Evolutionary conservation across 2,329 filamentous ascomycete genomes (phyloP).

Genomic region (Trichoderma oligosporum): DNA sequence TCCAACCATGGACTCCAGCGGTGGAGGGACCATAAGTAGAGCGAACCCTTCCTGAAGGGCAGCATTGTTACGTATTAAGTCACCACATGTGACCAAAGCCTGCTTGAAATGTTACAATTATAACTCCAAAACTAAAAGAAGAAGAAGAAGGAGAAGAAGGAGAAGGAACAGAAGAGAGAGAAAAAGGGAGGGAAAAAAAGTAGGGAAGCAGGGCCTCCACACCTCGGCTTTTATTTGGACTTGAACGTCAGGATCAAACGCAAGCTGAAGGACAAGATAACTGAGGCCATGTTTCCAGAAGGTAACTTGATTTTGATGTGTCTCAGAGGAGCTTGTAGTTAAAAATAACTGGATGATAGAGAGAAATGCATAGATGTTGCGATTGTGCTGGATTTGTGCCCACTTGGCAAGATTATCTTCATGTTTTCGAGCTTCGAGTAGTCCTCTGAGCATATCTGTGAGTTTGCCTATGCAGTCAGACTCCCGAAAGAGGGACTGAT

Average conservation of each 20-base stretch:
- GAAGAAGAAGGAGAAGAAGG: too few relatives aligned
- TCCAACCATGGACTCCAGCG: conserved; percentile 36
- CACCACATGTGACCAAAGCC: conserved; percentile 80
- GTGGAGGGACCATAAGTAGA: conserved; percentile 70
- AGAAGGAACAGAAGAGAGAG: too few relatives aligned
- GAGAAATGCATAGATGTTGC: conserved; percentile 87
- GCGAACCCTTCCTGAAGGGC: conserved; percentile 84
- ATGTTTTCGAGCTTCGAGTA: conserved; percentile 50
- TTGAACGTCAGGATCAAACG: conserved; percentile 70
- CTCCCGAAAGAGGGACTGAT: conserved; percentile 91
- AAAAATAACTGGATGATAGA: conserved; percentile 85
- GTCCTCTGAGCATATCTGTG: conserved; percentile 62
- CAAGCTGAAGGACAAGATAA: conserved; percentile 74
- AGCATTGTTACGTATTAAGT: conserved; percentile 79
- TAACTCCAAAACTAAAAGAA: neutral
- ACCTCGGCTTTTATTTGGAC: conserved; percentile 79
- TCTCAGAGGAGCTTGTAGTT: conserved; percentile 72
- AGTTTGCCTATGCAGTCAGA: conserved; percentile 76
- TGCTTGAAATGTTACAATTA: conserved; percentile 33
- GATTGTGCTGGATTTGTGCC: conserved; percentile 74
- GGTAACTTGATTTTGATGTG: conserved; percentile 75
- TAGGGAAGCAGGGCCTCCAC: conserved; percentile 25
- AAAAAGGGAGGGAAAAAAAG: too few relatives aligned
- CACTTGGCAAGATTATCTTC: conserved; percentile 64
- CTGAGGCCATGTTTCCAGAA: conserved; percentile 82